A percentile compares a stretch with the other conserved stretches of the same genome.
These are phyloP conservation scores for Penicillium sp. DNA, from an alignment of 2,329 filamentous ascomycete genomes.

Conservation along the genomic window DNA sequence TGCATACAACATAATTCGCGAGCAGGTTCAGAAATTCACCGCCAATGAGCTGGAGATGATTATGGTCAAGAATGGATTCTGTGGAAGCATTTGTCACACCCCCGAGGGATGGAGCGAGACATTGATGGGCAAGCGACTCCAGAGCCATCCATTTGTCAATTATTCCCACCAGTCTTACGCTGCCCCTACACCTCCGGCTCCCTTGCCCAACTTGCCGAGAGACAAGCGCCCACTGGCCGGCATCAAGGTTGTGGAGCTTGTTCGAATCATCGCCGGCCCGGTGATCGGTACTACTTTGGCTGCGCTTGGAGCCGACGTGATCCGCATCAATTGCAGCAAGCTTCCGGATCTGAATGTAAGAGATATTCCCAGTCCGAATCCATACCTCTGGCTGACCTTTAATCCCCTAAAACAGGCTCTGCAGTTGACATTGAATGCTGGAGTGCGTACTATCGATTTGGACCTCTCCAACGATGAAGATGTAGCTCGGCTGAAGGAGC, in stretches of 20 bases:
- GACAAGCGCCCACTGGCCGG: slow-evolving; percentile 38
- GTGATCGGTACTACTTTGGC: slow-evolving; percentile 43
- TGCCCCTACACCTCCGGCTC: too few relatives aligned
- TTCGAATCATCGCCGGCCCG: slow-evolving; percentile 39
- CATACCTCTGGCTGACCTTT: neutral
- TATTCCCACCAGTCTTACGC: too few relatives aligned
- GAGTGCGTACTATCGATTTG: slow-evolving; percentile 33
- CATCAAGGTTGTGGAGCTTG: slow-evolving; percentile 49
- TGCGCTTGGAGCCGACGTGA: slow-evolving; percentile 47
- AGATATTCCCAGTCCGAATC: neutral
- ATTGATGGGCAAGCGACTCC: too few relatives aligned
- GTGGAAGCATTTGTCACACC: too few relatives aligned
- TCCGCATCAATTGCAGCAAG: slow-evolving; percentile 47
- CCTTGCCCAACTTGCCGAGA: neutral
- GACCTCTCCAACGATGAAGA: slow-evolving; percentile 48
- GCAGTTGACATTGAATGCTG: slow-evolving; percentile 24
- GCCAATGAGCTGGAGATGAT: too few relatives aligned
- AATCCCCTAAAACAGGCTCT: slow-evolving; percentile 16
- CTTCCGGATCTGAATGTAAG: slow-evolving; percentile 35
- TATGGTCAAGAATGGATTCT: too few relatives aligned
- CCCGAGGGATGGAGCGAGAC: too few relatives aligned
- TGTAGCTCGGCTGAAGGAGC: slow-evolving; percentile 38
- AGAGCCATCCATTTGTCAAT: too few relatives aligned
- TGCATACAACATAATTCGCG: too few relatives aligned
- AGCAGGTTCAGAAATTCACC: too few relatives aligned